These are phyloP conservation scores for Penicillium thymicola DNA, from an alignment of 2,329 filamentous ascomycete genomes.

Conservation along the genomic window DNA sequence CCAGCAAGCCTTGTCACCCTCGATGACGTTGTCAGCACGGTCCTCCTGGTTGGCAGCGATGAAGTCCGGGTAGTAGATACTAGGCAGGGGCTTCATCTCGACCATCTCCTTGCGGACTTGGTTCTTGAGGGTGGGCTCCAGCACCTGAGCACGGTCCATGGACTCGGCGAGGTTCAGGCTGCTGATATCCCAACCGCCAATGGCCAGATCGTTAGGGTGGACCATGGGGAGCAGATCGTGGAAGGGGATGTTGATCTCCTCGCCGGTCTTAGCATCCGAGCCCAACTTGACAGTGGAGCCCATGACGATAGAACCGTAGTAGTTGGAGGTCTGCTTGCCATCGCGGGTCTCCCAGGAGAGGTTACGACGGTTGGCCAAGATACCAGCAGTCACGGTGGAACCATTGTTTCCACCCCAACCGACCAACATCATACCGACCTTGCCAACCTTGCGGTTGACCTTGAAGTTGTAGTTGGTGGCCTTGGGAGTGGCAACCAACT, in stretches of 20 bases:
- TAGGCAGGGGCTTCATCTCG: conserved; percentile 80
- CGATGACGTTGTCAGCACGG: conserved; percentile 84
- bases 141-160: conserved; percentile 93
- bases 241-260: conserved; percentile 96
- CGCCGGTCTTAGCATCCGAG: conserved; percentile 73
- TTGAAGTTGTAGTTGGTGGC: conserved; percentile 96
- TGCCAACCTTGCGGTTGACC: conserved; percentile 88
- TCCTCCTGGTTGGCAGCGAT: conserved; percentile 98
- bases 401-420: conserved; percentile 99
- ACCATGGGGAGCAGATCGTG: conserved; percentile 93
- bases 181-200: conserved; percentile 98
- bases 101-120: conserved; percentile 92
- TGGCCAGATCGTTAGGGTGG: conserved; percentile 89
- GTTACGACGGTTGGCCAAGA: conserved; percentile 86
- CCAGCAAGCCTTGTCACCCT: conserved; percentile 77
- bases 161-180: conserved; percentile 80
- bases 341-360: conserved; percentile 93
- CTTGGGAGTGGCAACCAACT: conserved; percentile 78
- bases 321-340: conserved; percentile 80
- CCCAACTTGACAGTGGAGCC: conserved; percentile 95
- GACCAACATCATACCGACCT: conserved; percentile 94
- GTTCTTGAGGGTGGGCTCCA: conserved; percentile 90
- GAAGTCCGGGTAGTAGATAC: conserved; percentile 98
- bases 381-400: conserved; percentile 92
- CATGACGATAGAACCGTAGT: conserved; percentile 98